Base-by-base conservation (phyloP, 1,139 yeast genomes). In the Blastobotrys aristatus region DNA sequence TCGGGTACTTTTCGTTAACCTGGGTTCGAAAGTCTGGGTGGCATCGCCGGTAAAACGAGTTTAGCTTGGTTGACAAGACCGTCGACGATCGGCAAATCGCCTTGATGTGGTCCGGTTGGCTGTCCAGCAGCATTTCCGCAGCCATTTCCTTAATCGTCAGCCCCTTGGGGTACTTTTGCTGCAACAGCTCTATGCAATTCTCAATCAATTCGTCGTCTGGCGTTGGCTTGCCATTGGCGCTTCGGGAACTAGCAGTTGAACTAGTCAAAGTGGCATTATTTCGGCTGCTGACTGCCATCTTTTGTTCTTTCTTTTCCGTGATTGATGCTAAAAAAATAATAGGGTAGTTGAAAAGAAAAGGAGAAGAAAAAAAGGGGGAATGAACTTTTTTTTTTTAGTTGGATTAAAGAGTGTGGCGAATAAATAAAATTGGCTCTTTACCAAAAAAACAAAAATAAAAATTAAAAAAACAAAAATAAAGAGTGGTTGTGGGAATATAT, bases 61-160 rank as follows among this genome's bases (percentile, higher is more conserved):
- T 64, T 31, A 64, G 57, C 47, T 64, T 64, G 4, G 68, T 63
- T 17, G 68, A 63, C 31, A 64, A 52, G 21, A 63, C 57, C 2
- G 65, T 59, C n/a, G 66, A 60, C 16, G 66, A 57, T 43, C 58
- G 53, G 43, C 61, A 61, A n/a, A 53, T 50, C 13, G 51, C 44
- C 21, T 44, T 36, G 21, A 44, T 47, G 44, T 51, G 51, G 30
- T 54, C 56, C 11, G 48, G 50, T 17, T 43, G 47, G 24, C 29
- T 18, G n/a, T 42, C 50, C 35, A 37, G 16, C 41, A 52, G 40
- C 21, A 63, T 54, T 20, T 53, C 57, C 13, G 56, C 58, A 16
- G 60, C 60, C 43, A 63, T 54, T 33, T 63, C 65, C 43, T 59
- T 60, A 40, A 63, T 62, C 10, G 67, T 60, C 53, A 63, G 55